Base-by-base conservation (phyloP, 371 early-diverging fungal species). In the Mucor velutinosus region DNA sequence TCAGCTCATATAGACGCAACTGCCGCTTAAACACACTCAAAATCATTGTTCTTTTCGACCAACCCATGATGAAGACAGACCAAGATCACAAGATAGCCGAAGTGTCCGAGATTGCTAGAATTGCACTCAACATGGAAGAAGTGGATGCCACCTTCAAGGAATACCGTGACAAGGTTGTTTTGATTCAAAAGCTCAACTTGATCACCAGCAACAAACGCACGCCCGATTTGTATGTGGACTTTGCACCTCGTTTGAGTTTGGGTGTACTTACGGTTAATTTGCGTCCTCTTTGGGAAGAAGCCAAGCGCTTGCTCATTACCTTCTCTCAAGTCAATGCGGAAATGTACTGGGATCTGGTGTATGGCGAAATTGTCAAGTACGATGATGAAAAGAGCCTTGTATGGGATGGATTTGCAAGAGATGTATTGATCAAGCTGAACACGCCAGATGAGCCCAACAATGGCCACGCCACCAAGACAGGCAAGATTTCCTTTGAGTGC, bases 221-320 rank as follows among this genome's bases (percentile, higher is more conserved):
- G 5, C 93, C 94, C 0, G 81, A 82, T 45, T 58, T 90, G 30
- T 93, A 90, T 83, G 69, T 69, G 35, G 84, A 88, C 23, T 88
- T 90, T 21, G 78, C 86, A 33, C 83, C 87, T 62, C 84, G 83
- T 39, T 73, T 91, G 30, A 77, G 85, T 51, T 68, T 95, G 30
- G 93, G 86, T 27, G 73, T 92, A 23, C 77, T 94, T 23, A 87
- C 91, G 11, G 83, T 92, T 69, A 92, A 93, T 68, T 88, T 96
- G 33, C 86, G 85, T 45, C 92, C 93, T 2, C 73, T 96, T n/a
- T 96, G 96, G 96, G 80, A 87, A 7, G 94, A 94, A 62, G 91
- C 89, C 10, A 88, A 79, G 15, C 81, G 86, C 39, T 71, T 87
- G 4, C 73, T 97, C 32, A 78, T 80, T 19, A 76, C 76, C 7